A percentile compares a stretch with the other conserved stretches of the same genome.
phyloP scores from a whole-genome alignment of 2,329 filamentous ascomycete genomes.

The Ascochyta clinopodiicola region DNA sequence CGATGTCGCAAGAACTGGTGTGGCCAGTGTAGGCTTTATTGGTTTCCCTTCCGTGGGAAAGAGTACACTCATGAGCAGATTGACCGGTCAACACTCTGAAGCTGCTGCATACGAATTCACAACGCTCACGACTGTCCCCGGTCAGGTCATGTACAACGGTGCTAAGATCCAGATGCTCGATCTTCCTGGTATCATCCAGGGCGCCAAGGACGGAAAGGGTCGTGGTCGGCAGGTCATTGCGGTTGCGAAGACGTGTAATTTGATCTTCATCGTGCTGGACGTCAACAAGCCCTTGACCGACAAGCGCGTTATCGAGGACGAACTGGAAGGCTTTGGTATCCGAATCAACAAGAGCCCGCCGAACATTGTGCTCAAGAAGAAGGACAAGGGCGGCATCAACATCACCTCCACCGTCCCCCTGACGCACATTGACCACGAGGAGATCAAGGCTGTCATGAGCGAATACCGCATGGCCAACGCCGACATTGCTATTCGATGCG shows the following conservation, averaged over 20 bases:
- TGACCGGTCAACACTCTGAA: conserved; percentile 97
- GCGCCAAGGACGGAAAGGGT: conserved; percentile 97
- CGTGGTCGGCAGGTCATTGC: conserved; percentile 98
- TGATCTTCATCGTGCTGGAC: conserved; percentile 98
- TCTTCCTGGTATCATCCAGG: conserved; percentile 97
- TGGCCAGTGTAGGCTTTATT: conserved; percentile 96
- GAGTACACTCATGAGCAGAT: conserved; percentile 92
- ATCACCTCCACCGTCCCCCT: conserved; percentile 95
- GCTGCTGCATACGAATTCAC: conserved; percentile 98
- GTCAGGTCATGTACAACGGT: conserved; percentile 94
- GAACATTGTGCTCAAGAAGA: conserved; percentile 99
- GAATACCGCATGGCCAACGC: conserved; percentile 97
- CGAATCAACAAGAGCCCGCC: conserved; percentile 96
- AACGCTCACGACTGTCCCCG: conserved; percentile 94
- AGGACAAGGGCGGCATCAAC: conserved; percentile 96
- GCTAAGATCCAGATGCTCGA: conserved; percentile 98
- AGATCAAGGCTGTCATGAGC: conserved; percentile 97
- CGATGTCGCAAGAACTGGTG: conserved; percentile 96
- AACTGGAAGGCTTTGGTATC: conserved; percentile 96
- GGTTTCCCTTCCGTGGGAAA: conserved; percentile 98
- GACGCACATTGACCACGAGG: conserved; percentile 90
- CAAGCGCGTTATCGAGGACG: conserved; percentile 92
- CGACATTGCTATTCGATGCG: conserved; percentile 96
- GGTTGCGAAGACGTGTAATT: conserved; percentile 96
- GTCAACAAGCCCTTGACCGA: conserved; percentile 98